Base-by-base conservation (phyloP, 768 basidiomycete genomes). In the Leucocoprinus sp. region DNA sequence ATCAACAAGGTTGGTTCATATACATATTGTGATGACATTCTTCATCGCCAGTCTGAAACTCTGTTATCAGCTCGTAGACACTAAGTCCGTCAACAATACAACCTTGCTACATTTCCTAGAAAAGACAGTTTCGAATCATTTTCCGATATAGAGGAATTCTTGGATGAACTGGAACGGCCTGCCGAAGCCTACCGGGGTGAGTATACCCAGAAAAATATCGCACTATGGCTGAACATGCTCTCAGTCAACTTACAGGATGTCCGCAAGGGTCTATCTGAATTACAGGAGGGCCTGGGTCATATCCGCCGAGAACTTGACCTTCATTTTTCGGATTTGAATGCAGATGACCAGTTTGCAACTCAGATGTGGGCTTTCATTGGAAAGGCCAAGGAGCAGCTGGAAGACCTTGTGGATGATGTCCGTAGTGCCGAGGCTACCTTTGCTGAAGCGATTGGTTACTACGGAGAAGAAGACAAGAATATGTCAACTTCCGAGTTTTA, bases 101-200 rank as follows among this genome's bases (percentile, higher is more conserved):
- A 99, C 93, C 0, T 71, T 98, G 28, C 72, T 99, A 1, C 93
- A 98, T 63, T 98, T 97, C 71, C 63, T 97, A 38, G 93, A 96
- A 58, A 72, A 84, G 45, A 93, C 89, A 0, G 80, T 98, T 7
- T 70, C 81, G 22, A 87, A 84, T 56, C 82, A 93, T 54, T 96
- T 98, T 65, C 82, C 82, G 72, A 81, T 24, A 89, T 95, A 75
- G 84, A 89, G 56, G 74, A 70, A 3, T 99, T 98, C 63, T 59
- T 96, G 29, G 84, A 92, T 5, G 95, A 98, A 62, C 68, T 99
- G 21, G 75, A 75, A 34, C 89, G 82, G 55, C 92, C 95, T 0
- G 82, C 92, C 0, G 93, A 95, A 53, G 93, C 93, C 0, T 93
- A 93, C 62, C 74, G 93, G 77, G 84, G 93, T 93, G 66, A 29